Conservation (phyloP, 768 basidiomycete genomes). For the Mycena chlorophos region DNA sequence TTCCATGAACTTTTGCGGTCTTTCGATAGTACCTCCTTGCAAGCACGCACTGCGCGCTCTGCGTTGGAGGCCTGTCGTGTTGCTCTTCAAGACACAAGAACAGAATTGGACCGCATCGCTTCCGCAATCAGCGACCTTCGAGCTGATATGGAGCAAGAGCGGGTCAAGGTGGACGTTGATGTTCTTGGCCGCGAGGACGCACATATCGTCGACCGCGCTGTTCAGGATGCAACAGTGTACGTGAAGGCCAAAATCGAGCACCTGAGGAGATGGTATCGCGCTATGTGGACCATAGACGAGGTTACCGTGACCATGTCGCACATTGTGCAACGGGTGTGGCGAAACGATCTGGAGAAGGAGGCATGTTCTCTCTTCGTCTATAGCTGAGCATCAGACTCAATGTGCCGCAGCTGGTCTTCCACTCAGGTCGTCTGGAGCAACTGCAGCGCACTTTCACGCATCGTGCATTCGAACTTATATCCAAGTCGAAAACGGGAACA, state of each 20-base stretch:
- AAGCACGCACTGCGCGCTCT: slow-evolving; percentile 37
- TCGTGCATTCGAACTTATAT: slow-evolving; percentile 42
- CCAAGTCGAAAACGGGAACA: slow-evolving; percentile 37
- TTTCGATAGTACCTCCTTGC: slow-evolving; percentile 28
- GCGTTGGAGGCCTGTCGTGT: slow-evolving; percentile 39
- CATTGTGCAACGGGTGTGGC: slow-evolving; percentile 44
- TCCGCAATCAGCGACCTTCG: slow-evolving; percentile 38
- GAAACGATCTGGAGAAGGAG: slow-evolving; percentile 50
- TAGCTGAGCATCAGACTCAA: not conserved
- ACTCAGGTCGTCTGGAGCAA: slow-evolving; percentile 57
- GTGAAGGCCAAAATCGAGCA: slow-evolving; percentile 42
- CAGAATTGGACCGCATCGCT: slow-evolving; percentile 37
- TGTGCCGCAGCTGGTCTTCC: slow-evolving; percentile 55
- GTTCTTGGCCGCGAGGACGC: slow-evolving; percentile 34
- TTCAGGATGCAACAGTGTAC: slow-evolving; percentile 37
- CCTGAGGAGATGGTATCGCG: slow-evolving; percentile 46
- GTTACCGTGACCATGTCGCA: slow-evolving; percentile 38
- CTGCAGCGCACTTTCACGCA: slow-evolving; percentile 46
- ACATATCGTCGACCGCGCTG: slow-evolving; percentile 37
- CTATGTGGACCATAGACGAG: slow-evolving; percentile 48
- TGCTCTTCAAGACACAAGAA: slow-evolving; percentile 31
- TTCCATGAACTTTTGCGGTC: slow-evolving; percentile 33
- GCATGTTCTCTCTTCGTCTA: slow-evolving; percentile 29
- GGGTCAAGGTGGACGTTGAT: slow-evolving; percentile 35
- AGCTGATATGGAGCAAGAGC: slow-evolving; percentile 40